These are phyloP conservation scores for Coniochaeta pulveracea DNA, from an alignment of 2,329 filamentous ascomycete species.

Conservation along the genomic window DNA sequence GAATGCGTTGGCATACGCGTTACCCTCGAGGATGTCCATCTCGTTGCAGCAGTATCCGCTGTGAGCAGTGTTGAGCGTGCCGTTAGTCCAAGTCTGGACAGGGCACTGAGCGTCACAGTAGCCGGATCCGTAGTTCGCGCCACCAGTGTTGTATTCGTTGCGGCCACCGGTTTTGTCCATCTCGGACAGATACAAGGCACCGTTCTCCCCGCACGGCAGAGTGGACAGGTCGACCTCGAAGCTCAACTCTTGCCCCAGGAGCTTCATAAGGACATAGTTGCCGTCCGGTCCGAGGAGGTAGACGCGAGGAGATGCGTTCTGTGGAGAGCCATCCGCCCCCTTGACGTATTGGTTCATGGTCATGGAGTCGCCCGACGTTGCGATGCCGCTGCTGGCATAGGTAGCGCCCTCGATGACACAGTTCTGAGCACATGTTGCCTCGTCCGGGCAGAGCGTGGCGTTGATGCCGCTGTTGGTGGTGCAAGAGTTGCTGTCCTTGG, in stretches of 20 bases:
- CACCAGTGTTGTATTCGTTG: constrained; percentile 35
- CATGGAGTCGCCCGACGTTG: constrained; percentile 14
- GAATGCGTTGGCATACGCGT: constrained; percentile 23
- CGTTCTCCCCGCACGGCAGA: constrained; percentile 51
- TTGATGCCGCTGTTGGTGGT: constrained; percentile 16
- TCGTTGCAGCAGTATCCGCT: constrained; percentile 29
- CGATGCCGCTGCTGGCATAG: constrained; percentile 22
- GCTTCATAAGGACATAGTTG: constrained; percentile 44
- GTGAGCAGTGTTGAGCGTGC: constrained; percentile 21
- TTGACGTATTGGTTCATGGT: constrained; percentile 17
- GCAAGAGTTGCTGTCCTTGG: constrained; percentile 15
- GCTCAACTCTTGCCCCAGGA: constrained; percentile 47
- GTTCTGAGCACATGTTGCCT: constrained; percentile 31
- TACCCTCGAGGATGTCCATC: constrained; percentile 33
- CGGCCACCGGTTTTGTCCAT: constrained; percentile 50
- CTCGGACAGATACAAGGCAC: constrained; percentile 47
- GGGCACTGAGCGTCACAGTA: constrained; percentile 44
- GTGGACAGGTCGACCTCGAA: constrained; percentile 52
- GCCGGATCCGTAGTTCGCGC: constrained; percentile 42
- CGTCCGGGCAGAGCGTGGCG: constrained; percentile 26
- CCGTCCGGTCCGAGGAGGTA: constrained; percentile 39
- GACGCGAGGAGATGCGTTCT: constrained; percentile 27
- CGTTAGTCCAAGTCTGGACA: constrained; percentile 20
- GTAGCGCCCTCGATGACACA: constrained; percentile 34
- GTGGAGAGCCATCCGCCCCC: constrained; percentile 7